These are phyloP conservation scores for Geotrichum carabidarum DNA, from an alignment of 1,139 yeast genomes.

Conservation along the genomic window DNA sequence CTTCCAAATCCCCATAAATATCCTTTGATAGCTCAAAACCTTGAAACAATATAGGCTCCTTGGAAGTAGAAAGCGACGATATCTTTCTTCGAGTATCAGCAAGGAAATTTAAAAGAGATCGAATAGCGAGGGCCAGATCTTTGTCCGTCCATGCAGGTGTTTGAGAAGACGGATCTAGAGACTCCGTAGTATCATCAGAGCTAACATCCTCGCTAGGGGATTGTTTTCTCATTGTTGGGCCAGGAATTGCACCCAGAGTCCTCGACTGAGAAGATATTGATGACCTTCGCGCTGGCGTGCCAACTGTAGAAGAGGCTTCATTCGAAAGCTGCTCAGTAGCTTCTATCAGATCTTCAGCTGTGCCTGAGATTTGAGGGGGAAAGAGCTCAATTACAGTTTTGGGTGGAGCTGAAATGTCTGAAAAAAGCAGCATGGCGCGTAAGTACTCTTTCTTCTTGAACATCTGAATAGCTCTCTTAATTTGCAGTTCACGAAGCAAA, in stretches of 20 bases:
- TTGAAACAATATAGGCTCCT: slow-evolving; percentile 2
- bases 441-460: slow-evolving; percentile 37
- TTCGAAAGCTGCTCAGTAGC: not conserved
- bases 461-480: slow-evolving; percentile 40
- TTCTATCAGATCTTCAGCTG: slow-evolving; percentile 23
- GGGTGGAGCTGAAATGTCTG: slow-evolving; percentile 56
- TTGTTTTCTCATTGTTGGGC: not conserved
- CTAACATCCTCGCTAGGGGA: not conserved
- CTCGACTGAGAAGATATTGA: slow-evolving; percentile 8
- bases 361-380: slow-evolving; percentile 39
- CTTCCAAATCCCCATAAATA: slow-evolving; percentile 6
- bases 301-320: slow-evolving; percentile 18
- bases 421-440: slow-evolving; percentile 45
- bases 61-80: not conserved
- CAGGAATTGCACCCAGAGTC: not conserved
- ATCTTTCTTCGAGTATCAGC: slow-evolving; percentile 48
- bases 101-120: slow-evolving; percentile 51
- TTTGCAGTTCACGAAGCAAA: slow-evolving; percentile 43
- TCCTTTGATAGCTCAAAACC: slow-evolving; percentile 1
- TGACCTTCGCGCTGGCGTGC: not conserved
- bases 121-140: slow-evolving; percentile 42
- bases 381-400: slow-evolving; percentile 44
- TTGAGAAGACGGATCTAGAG: slow-evolving; percentile 2
- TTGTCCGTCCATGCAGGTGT: slow-evolving; percentile 23
- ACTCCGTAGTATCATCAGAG: not conserved